Conservation (phyloP, 106 monocot species). For the Dioscorea alata region DNA sequence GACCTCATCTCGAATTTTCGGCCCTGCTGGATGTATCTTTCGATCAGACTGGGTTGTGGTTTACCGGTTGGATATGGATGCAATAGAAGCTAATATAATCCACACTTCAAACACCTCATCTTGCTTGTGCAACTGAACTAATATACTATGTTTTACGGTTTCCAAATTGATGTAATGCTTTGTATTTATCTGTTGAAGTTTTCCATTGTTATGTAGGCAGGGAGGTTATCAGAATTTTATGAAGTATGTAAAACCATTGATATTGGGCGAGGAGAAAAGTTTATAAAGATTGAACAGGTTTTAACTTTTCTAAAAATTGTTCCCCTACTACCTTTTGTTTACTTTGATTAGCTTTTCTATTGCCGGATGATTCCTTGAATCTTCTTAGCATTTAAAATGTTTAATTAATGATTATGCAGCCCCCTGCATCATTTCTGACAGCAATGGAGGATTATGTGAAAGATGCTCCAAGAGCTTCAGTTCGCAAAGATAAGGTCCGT, state of each 20-base stretch:
- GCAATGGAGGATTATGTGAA: constrained; percentile 94
- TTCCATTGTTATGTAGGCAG: constrained; percentile 49
- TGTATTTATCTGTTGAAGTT: not conserved
- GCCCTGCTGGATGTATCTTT: too few species aligned
- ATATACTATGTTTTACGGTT: not conserved
- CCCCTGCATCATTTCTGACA: constrained; percentile 74
- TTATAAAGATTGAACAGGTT: constrained; percentile 93
- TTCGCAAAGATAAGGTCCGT: constrained; percentile 51
- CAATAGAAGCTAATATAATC: too few species aligned
- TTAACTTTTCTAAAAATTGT: too few species aligned
- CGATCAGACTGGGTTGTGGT: too few species aligned
- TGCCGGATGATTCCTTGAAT: too few species aligned
- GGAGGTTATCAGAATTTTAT: constrained; percentile 86
- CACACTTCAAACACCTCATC: too few species aligned
- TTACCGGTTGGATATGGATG: too few species aligned
- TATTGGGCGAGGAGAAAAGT: constrained; percentile 78
- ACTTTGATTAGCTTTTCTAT: too few species aligned
- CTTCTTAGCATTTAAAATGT: not conserved
- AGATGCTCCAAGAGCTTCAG: constrained; percentile 63
- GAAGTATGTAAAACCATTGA: constrained; percentile 90
- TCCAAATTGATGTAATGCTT: not conserved
- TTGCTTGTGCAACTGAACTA: too few species aligned
- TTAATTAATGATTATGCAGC: constrained; percentile 46
- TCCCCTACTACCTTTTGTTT: too few species aligned
- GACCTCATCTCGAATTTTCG: too few species aligned